phyloP scores from a whole-genome alignment of 108 stramenopile species.

The Cyclotella cryptica region DNA sequence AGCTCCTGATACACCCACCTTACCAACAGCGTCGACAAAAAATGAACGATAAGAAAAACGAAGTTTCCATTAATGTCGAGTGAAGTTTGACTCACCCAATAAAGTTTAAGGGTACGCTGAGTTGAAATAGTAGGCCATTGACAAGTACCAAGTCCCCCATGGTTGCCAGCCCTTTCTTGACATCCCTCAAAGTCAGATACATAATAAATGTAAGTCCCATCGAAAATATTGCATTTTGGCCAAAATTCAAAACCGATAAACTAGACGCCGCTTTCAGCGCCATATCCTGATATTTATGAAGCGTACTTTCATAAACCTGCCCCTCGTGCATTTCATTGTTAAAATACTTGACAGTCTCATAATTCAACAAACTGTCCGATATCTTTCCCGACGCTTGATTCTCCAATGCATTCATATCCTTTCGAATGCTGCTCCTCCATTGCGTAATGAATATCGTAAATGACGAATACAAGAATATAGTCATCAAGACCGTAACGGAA shows the following conservation, averaged over 20 bases:
- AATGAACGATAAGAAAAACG: not conserved
- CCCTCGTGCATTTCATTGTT: conserved; percentile 94
- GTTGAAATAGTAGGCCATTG: conserved; percentile 98
- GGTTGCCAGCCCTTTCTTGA: conserved; percentile 87
- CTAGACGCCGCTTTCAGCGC: conserved; percentile 91
- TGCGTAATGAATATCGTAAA: conserved; percentile 94
- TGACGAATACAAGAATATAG: conserved; percentile 87
- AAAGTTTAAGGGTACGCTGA: conserved; percentile 96
- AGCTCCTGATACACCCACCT: conserved; percentile 93
- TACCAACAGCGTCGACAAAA: too few relatives aligned
- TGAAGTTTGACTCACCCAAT: conserved; percentile 66
- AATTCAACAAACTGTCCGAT: conserved; percentile 96
- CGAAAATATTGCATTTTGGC: conserved; percentile 94
- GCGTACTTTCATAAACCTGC: conserved; percentile 80
- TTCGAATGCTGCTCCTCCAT: conserved; percentile 95
- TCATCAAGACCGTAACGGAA: conserved; percentile 83
- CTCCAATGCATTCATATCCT: conserved; percentile 96
- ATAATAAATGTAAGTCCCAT: conserved; percentile 93
- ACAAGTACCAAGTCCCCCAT: conserved; percentile 98
- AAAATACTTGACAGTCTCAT: conserved; percentile 99
- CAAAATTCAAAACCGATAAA: conserved; percentile 95
- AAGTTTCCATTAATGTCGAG: too few relatives aligned
- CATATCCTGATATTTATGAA: conserved; percentile 91
- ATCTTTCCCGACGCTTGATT: conserved; percentile 92
- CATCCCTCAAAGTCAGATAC: conserved; percentile 88